Conservation (phyloP, 2,329 filamentous ascomycete genomes). For the Samsoniella hepiali region DNA sequence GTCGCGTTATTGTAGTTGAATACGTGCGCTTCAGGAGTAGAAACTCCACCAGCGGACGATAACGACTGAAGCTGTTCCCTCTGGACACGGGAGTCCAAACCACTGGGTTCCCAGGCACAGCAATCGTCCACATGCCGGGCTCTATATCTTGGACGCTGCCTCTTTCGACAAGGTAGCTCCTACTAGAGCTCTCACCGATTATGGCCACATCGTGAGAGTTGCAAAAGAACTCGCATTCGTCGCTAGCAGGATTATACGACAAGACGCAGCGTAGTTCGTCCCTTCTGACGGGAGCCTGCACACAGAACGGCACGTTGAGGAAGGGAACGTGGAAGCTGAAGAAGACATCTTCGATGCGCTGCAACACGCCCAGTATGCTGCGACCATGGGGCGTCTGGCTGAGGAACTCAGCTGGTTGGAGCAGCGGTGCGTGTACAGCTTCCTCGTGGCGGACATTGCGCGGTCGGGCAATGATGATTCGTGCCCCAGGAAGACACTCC, state of each 20-base stretch:
- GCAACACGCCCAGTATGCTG: slow-evolving; percentile 10
- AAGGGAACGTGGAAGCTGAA: slow-evolving; percentile 6
- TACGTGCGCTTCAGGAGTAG: slow-evolving; percentile 9
- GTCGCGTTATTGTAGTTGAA: background rate
- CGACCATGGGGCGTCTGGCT: slow-evolving; percentile 7
- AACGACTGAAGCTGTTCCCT: background rate
- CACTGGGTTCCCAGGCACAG: background rate
- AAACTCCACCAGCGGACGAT: slow-evolving; percentile 2
- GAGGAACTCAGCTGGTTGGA: slow-evolving; percentile 6
- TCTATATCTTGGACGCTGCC: background rate
- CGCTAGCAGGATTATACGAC: slow-evolving; percentile 6
- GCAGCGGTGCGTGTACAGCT: background rate
- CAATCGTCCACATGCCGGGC: slow-evolving; percentile 13
- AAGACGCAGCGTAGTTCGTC: slow-evolving; percentile 2
- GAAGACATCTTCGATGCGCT: slow-evolving; percentile 1
- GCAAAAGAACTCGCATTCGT: slow-evolving; percentile 11
- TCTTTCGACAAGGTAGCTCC: background rate
- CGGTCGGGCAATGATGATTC: slow-evolving; percentile 12
- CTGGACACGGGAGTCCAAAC: background rate
- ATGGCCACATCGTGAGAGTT: slow-evolving; percentile 1
- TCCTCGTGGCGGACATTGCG: background rate
- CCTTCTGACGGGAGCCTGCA: background rate
- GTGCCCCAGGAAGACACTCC: slow-evolving; percentile 3
- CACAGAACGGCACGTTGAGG: background rate
- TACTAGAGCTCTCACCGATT: background rate